Conservation (phyloP, 805 yeast species). For the Zygoascus tannicola region DNA sequence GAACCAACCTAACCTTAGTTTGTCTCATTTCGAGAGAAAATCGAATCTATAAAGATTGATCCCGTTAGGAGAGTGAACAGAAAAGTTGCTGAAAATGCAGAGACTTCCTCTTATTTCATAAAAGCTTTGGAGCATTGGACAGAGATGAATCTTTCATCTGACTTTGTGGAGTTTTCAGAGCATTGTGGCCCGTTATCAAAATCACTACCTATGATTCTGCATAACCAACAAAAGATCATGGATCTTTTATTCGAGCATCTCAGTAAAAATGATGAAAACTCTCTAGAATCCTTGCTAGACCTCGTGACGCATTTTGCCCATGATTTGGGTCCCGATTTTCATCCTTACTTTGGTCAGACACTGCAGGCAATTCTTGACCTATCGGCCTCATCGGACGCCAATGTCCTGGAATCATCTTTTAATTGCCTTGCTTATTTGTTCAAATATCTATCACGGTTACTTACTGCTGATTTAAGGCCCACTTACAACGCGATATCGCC, state of each 20-base stretch:
- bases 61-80: conserved; percentile 36
- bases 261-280: conserved; percentile 49
- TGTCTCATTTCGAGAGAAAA: conserved; percentile 57
- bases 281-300: conserved; percentile 77
- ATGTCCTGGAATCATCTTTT: conserved; percentile 66
- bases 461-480: conserved; percentile 55
- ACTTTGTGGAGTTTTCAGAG: conserved; percentile 54
- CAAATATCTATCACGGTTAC: conserved; percentile 65
- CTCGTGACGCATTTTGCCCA: conserved; percentile 76
- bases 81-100: conserved; percentile 21
- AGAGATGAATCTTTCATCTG: conserved; percentile 71
- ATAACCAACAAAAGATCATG: conserved; percentile 58
- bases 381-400: conserved; percentile 36
- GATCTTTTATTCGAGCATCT: conserved; percentile 41
- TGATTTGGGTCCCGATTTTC: conserved; percentile 86
- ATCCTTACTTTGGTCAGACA: conserved; percentile 53
- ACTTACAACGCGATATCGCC: conserved; percentile 63
- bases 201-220: conserved; percentile 71
- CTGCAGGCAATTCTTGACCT: conserved; percentile 29
- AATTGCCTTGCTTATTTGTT: conserved; percentile 79
- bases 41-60: conserved; percentile 76
- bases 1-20: conserved; percentile 8
- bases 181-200: conserved; percentile 47
- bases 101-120: conserved; percentile 56
- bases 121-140: conserved; percentile 79